phyloP scores from a whole-genome alignment of 2,329 filamentous ascomycete species.

The Beauveria pseudobassiana region DNA sequence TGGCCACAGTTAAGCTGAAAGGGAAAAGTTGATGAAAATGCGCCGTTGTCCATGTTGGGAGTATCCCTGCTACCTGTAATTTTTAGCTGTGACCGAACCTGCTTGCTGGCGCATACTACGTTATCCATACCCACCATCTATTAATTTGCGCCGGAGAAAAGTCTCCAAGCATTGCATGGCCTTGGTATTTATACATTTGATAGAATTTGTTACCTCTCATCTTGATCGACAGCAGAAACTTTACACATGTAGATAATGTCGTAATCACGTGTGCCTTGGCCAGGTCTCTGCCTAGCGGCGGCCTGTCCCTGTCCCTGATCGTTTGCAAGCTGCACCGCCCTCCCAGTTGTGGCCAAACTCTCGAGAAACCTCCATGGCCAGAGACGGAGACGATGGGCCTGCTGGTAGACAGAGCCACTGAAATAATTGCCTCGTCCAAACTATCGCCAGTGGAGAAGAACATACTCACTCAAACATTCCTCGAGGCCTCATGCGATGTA shows the following conservation, averaged over 20 bases:
- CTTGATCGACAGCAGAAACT: not conserved
- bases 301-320: not conserved
- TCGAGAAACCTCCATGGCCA: too few species aligned
- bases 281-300: not conserved
- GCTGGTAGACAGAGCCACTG: not conserved
- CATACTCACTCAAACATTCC: not conserved
- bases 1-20: not conserved
- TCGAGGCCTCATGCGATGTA: not conserved
- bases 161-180: not conserved
- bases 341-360: too few species aligned
- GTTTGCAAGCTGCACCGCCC: not conserved
- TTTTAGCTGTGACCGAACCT: not conserved
- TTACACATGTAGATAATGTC: not conserved
- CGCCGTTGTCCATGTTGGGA: not conserved
- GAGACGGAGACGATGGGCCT: not conserved
- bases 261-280: not conserved
- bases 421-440: not conserved
- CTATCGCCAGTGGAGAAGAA: slow-evolving; percentile 3
- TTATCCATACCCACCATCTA: too few species aligned
- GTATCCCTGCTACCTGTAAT: not conserved
- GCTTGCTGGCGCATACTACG: not conserved
- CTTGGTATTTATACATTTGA: not conserved
- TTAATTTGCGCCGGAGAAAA: not conserved
- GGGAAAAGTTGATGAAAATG: not conserved
- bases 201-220: not conserved